These are phyloP conservation scores for Aspergillus hiratsukae DNA, from an alignment of 2,329 filamentous ascomycete genomes.

Conservation along the genomic window DNA sequence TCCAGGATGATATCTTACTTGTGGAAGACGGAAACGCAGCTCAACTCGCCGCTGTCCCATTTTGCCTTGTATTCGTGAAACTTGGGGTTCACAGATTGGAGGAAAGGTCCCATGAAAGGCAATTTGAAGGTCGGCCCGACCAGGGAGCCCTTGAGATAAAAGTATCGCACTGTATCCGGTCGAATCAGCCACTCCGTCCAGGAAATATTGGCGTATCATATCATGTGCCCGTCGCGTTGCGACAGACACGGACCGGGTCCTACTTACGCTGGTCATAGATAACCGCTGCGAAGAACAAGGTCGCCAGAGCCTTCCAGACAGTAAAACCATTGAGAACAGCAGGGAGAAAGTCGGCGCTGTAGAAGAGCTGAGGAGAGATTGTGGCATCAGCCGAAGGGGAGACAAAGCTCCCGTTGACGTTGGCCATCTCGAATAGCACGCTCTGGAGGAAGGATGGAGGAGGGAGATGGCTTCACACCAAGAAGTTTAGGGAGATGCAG, in stretches of 20 bases:
- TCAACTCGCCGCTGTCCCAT: conserved; percentile 86
- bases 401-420: conserved; percentile 63
- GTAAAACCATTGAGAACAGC: conserved; percentile 56
- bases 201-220: not conserved
- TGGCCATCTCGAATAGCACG: conserved; percentile 33
- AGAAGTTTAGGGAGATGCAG: not conserved
- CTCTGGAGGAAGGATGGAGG: conserved; percentile 6
- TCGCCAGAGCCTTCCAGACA: conserved; percentile 63
- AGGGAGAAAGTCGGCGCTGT: conserved; percentile 47
- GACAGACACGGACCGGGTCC: not conserved
- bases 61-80: conserved; percentile 89
- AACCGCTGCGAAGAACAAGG: conserved; percentile 65
- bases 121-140: conserved; percentile 70
- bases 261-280: conserved; percentile 85
- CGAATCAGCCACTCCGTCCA: conserved; percentile 1
- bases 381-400: conserved; percentile 64
- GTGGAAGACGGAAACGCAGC: conserved; percentile 98
- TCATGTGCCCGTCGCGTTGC: not conserved
- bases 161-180: conserved; percentile 60
- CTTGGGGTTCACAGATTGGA: conserved; percentile 85
- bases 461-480: not conserved
- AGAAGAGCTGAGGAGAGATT: conserved; percentile 52
- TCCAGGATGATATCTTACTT: conserved; percentile 60
- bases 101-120: conserved; percentile 91
- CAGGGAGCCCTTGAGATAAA: conserved; percentile 70